Evolutionary conservation across 2,329 filamentous ascomycete genomes (phyloP), one percentile per base, ranked within the genome.

Genomic region (Mariannaea sp.): DNA sequence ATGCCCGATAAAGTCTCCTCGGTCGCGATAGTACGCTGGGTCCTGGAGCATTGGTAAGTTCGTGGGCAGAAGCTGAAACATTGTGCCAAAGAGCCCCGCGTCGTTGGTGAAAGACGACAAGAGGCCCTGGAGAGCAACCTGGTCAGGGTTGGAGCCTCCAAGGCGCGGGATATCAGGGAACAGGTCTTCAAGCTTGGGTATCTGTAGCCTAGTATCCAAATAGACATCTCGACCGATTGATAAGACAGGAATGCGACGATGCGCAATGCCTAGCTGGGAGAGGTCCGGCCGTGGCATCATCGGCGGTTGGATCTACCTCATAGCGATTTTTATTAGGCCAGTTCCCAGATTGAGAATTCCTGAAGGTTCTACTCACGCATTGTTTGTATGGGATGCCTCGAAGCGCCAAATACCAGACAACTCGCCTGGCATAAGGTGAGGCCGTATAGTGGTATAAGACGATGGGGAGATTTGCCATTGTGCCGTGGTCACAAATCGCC

Each of bases 171-270:
- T 68, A 2, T 75, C 57, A 0, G 80, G 80, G 65, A 80, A 83
- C 29, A 80, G 71, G 1, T 73, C 62, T 62, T 89, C 84, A 1
- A 91, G 81, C 68, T 84, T 86, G 20, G 70, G 70, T 16, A 91
- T 70, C 61, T 90, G 90, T 17, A 90, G 79, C 3, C 85, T 82
- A 2, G 85, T 85, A 74, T 91, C 88, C 55, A 83, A 75, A 73
- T 89, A 90, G 36, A 91, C 73, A 65, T 89, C 82, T 5, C 81
- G 76, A 13, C 85, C 87, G 60, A 90, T 84, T 17, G 83, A 73
- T 44, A 90, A 71, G 44, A 90, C 65, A 1, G 88, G 88, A 51
- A 90, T 89, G 52, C 88, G 85, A 4, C 87, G 81, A 71, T 92
- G 87, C 6, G 76, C 73, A 49, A 90, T 77, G 20, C 84, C 85